Evolutionary conservation across 495 filamentous ascomycete species (phyloP).

Genomic region (Xylaria grammica): DNA sequence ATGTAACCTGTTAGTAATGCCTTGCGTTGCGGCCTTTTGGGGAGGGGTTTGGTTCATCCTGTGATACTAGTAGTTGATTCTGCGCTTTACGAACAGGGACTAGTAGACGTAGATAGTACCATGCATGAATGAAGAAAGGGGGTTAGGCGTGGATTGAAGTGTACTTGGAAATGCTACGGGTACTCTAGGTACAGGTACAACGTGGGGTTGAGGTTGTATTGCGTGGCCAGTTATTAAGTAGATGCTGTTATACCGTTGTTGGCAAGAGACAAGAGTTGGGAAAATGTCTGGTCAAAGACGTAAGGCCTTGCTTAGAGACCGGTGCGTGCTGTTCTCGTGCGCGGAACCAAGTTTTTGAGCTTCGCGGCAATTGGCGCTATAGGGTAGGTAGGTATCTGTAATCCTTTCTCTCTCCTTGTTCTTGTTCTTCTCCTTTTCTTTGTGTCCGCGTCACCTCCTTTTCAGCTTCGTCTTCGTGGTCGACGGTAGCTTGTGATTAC

Average conservation of each 20-base stretch:
- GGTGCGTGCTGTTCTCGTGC: too few relatives aligned
- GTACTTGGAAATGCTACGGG: not conserved
- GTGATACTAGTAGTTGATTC: not conserved
- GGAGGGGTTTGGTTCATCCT: too few relatives aligned
- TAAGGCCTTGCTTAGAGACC: too few relatives aligned
- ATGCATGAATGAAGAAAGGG: slow-evolving; percentile 13
- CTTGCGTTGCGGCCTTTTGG: too few relatives aligned
- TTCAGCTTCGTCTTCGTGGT: slow-evolving; percentile 12
- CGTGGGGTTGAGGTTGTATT: slow-evolving; percentile 11
- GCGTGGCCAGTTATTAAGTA: slow-evolving; percentile 3
- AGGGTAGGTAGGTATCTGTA: too few relatives aligned
- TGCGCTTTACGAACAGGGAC: not conserved
- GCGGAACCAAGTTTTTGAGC: too few relatives aligned
- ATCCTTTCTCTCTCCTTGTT: not conserved
- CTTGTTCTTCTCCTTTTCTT: not conserved
- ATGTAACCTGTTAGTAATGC: not conserved
- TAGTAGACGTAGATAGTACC: slow-evolving; percentile 6
- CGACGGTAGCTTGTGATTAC: not conserved
- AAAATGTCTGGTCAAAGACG: not conserved
- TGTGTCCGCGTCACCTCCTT: slow-evolving; percentile 8
- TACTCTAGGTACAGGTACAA: not conserved
- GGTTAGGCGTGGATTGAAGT: not conserved
- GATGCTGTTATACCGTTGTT: too few relatives aligned
- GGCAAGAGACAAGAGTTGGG: not conserved
- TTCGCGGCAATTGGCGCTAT: slow-evolving; percentile 4